A percentile compares a stretch with the other conserved stretches of the same genome.
Conservation (phyloP, 306 rosid genomes). For the Dalbergia cochinchinensis region DNA sequence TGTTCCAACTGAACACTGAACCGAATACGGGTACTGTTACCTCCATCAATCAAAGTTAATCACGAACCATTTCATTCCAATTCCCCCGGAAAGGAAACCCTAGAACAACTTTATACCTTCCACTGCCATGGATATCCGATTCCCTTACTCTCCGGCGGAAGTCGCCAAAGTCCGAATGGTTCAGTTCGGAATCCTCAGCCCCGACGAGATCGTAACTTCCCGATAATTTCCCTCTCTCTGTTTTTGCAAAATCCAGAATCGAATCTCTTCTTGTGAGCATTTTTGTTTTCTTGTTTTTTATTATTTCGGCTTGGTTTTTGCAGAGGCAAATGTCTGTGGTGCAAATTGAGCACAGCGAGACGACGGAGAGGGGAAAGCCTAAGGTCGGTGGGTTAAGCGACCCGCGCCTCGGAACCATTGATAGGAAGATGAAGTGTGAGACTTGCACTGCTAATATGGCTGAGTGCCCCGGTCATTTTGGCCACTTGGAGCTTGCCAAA, state of each 20-base stretch:
- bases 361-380: slow-evolving; percentile 91
- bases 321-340: slow-evolving; percentile 99
- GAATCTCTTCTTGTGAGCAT: neutral
- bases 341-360: slow-evolving; percentile 93
- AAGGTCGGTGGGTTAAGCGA: slow-evolving; percentile 91
- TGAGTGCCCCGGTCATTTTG: slow-evolving; percentile 98
- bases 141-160: slow-evolving; percentile 97
- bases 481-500: slow-evolving; percentile 95
- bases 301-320: neutral
- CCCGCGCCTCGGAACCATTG: slow-evolving; percentile 93
- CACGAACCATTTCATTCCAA: slow-evolving; percentile 17
- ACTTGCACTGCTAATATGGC: slow-evolving; percentile 98
- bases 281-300: neutral
- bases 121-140: slow-evolving; percentile 92
- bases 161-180: slow-evolving; percentile 89
- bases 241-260: neutral
- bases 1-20: neutral
- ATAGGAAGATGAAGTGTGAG: slow-evolving; percentile 91
- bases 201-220: slow-evolving; percentile 90
- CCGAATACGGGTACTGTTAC: neutral
- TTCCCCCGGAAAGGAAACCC: slow-evolving; percentile 35
- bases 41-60: neutral
- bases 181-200: slow-evolving; percentile 94
- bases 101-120: slow-evolving; percentile 35
- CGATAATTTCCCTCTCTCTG: neutral